A percentile compares a stretch with the other conserved stretches of the same genome.
Evolutionary conservation across 331 rosid genomes (phyloP).

Genomic region (Malus hybrid): DNA sequence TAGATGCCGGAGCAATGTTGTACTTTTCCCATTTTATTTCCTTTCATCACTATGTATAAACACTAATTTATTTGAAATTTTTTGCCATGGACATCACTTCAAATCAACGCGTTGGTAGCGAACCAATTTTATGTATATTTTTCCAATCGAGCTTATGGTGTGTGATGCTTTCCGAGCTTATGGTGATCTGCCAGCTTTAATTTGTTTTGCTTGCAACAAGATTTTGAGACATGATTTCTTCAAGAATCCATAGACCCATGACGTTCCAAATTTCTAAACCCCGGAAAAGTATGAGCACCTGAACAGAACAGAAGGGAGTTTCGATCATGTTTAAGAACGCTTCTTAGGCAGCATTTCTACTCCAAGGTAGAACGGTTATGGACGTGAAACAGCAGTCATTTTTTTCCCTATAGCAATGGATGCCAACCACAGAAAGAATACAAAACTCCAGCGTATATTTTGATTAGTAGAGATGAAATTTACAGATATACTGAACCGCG

Average conservation of each 20-base stretch:
- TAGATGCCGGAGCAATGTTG: conserved; percentile 40
- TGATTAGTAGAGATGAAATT: neutral
- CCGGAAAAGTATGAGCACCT: too few species aligned
- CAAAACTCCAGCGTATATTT: neutral
- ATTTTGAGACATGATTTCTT: too few species aligned
- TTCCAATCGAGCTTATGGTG: neutral
- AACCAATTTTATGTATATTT: neutral
- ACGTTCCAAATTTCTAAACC: too few species aligned
- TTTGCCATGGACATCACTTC: conserved; percentile 31
- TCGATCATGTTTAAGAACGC: neutral
- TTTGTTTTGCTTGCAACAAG: neutral
- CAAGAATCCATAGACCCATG: too few species aligned
- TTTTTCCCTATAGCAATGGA: neutral
- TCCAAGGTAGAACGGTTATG: neutral
- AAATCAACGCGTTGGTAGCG: neutral
- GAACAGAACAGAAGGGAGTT: neutral
- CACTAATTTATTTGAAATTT: conserved; percentile 35
- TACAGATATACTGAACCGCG: neutral
- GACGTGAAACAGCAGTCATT: too few species aligned
- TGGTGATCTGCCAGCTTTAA: too few species aligned
- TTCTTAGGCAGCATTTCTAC: neutral
- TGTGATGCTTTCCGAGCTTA: neutral
- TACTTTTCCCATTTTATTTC: conserved; percentile 40
- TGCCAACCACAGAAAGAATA: neutral
- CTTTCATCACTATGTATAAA: conserved; percentile 37